Conservation (phyloP, 371 early-diverging fungal species). For the Rhizomucor pusillus region DNA sequence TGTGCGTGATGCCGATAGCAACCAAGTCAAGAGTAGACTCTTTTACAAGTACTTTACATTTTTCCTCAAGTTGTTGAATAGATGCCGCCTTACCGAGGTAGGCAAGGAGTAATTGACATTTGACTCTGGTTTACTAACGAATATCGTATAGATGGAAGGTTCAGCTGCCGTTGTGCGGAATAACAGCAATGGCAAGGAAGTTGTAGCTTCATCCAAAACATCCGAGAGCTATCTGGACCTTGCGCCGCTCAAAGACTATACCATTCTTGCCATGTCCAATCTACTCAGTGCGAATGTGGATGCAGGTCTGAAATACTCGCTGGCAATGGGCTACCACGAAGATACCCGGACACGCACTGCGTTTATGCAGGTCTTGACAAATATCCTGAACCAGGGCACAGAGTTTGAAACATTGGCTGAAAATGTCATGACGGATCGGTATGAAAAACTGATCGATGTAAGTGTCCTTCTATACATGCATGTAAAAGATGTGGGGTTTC, state of each 20-base stretch:
- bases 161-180: neutral
- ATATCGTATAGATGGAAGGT: neutral
- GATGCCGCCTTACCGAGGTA: slow-evolving; percentile 67
- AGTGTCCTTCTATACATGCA: slow-evolving; percentile 6
- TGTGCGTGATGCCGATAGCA: slow-evolving; percentile 53
- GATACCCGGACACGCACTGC: slow-evolving; percentile 84
- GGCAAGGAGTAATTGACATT: neutral
- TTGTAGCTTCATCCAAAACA: slow-evolving; percentile 3
- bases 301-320: slow-evolving; percentile 82
- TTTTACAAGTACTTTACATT: slow-evolving; percentile 85
- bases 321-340: slow-evolving; percentile 90
- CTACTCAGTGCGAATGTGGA: slow-evolving; percentile 89
- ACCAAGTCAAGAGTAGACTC: slow-evolving; percentile 65
- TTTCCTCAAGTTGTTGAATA: slow-evolving; percentile 80
- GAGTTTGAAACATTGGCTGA: slow-evolving; percentile 83
- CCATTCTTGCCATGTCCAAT: slow-evolving; percentile 85
- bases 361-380: slow-evolving; percentile 90
- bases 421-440: slow-evolving; percentile 69
- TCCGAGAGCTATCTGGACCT: slow-evolving; percentile 47
- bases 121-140: neutral
- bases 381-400: slow-evolving; percentile 83
- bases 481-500: neutral
- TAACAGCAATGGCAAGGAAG: slow-evolving; percentile 14
- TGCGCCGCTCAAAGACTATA: slow-evolving; percentile 71
- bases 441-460: slow-evolving; percentile 73